Conservation (phyloP, 345 rosid species). For the Euclidium syriacum region DNA sequence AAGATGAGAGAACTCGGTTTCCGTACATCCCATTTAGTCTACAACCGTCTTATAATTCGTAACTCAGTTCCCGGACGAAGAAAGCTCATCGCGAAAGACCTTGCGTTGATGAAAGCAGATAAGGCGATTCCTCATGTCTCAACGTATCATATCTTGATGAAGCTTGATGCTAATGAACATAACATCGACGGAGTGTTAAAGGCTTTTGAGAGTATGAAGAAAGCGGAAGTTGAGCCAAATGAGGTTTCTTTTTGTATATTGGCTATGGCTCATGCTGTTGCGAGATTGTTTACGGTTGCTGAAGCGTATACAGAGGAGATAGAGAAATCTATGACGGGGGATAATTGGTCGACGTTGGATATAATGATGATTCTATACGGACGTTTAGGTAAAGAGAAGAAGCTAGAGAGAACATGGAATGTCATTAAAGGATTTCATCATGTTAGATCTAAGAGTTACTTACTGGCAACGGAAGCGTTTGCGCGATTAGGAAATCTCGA, state of each 20-base stretch:
- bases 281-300: conserved; percentile 69
- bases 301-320: conserved; percentile 75
- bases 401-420: conserved; percentile 62
- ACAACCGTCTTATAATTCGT: conserved; percentile 74
- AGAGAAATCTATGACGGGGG: conserved; percentile 61
- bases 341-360: conserved; percentile 87
- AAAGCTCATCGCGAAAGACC: conserved; percentile 69
- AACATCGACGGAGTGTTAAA: conserved; percentile 61
- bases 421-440: conserved; percentile 48
- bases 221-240: conserved; percentile 55
- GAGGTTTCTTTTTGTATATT: conserved; percentile 82
- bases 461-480: conserved; percentile 70
- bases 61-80: conserved; percentile 64
- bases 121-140: conserved; percentile 78
- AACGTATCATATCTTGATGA: conserved; percentile 84
- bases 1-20: conserved; percentile 82
- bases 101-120: conserved; percentile 79
- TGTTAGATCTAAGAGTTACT: conserved; percentile 59
- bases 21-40: conserved; percentile 65
- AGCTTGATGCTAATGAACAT: conserved; percentile 82
- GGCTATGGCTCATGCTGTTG: conserved; percentile 82
- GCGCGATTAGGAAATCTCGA: conserved; percentile 51
- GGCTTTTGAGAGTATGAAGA: conserved; percentile 60
- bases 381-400: conserved; percentile 53
- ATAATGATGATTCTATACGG: conserved; percentile 73